Percentiles rank a stretch among this genome's conserved stretches.
Conservation (phyloP, 2,329 filamentous ascomycete species). For the Penicillium sclerotiorum region DNA sequence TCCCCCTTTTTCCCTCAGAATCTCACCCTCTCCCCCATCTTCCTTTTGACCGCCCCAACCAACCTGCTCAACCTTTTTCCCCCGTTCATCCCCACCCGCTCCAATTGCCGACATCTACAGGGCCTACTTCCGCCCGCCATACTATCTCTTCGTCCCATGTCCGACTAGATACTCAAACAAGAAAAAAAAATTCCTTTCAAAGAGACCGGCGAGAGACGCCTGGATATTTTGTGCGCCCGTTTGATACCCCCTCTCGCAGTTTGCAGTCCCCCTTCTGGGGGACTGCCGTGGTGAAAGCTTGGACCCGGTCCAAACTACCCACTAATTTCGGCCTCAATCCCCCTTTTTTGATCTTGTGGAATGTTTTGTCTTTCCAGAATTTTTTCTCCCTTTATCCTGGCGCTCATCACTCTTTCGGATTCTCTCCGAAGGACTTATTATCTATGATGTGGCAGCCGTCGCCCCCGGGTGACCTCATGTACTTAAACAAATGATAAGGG, state of each 20-base stretch:
- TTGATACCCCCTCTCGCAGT: slow-evolving; percentile 29
- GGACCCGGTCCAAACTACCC: slow-evolving; percentile 5
- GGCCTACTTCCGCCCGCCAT: slow-evolving; percentile 37
- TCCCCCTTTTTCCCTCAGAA: slow-evolving; percentile 3
- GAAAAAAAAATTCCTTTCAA: slow-evolving; percentile 22
- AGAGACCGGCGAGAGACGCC: slow-evolving; percentile 16
- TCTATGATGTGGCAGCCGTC: slow-evolving; percentile 38
- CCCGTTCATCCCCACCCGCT: slow-evolving; percentile 4
- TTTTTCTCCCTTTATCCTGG: slow-evolving; percentile 24
- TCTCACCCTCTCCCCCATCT: not conserved
- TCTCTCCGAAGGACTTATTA: not conserved
- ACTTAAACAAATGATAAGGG: slow-evolving; percentile 13
- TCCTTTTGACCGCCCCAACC: not conserved
- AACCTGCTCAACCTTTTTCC: not conserved
- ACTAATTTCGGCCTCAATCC: slow-evolving; percentile 10
- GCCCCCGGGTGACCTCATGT: slow-evolving; percentile 31
- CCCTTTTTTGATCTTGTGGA: slow-evolving; percentile 2
- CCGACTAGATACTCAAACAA: slow-evolving; percentile 28
- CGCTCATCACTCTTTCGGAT: slow-evolving; percentile 32
- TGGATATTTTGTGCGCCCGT: slow-evolving; percentile 15
- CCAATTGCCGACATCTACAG: slow-evolving; percentile 13
- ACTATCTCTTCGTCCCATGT: slow-evolving; percentile 14
- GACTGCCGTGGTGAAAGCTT: slow-evolving; percentile 8
- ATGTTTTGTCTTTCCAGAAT: slow-evolving; percentile 19
- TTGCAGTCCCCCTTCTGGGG: slow-evolving; percentile 7